Evolutionary conservation across 2,329 filamentous ascomycete species (phyloP).

Genomic region (Aspergillus brunneoviolaceus): DNA sequence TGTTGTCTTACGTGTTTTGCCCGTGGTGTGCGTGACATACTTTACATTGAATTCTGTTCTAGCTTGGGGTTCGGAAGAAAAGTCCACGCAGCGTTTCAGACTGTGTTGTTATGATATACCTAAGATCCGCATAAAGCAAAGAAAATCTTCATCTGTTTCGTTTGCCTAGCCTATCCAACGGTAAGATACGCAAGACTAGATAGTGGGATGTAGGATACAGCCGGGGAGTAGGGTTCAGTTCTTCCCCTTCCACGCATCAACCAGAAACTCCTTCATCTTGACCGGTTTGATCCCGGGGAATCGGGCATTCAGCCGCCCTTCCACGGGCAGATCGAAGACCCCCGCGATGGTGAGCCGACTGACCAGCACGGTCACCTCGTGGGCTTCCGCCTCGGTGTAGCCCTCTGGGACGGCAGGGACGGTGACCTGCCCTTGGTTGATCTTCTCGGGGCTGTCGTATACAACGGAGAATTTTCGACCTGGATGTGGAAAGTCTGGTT

Average conservation of each 20-base stretch:
- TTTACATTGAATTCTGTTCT: too few species aligned
- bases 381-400: slow-evolving; percentile 24
- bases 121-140: too few species aligned
- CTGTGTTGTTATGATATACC: too few species aligned
- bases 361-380: slow-evolving; percentile 28
- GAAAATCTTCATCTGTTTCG: too few species aligned
- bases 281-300: slow-evolving; percentile 27
- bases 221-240: not conserved
- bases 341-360: slow-evolving; percentile 29
- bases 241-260: slow-evolving; percentile 8
- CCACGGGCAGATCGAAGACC: slow-evolving; percentile 28
- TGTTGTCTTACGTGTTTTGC: too few species aligned
- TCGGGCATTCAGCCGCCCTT: slow-evolving; percentile 21
- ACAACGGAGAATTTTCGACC: slow-evolving; percentile 39
- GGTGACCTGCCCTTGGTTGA: slow-evolving; percentile 37
- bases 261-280: slow-evolving; percentile 26
- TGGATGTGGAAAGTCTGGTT: not conserved
- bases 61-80: too few species aligned
- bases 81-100: too few species aligned
- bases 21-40: too few species aligned
- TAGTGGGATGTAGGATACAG: too few species aligned
- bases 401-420: slow-evolving; percentile 27
- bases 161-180: not conserved
- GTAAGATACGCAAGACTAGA: not conserved
- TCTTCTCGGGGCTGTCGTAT: slow-evolving; percentile 33